A percentile compares a stretch with the other conserved stretches of the same genome.
Conservation (phyloP, 768 basidiomycete species). For the Gyrodon lividus region DNA sequence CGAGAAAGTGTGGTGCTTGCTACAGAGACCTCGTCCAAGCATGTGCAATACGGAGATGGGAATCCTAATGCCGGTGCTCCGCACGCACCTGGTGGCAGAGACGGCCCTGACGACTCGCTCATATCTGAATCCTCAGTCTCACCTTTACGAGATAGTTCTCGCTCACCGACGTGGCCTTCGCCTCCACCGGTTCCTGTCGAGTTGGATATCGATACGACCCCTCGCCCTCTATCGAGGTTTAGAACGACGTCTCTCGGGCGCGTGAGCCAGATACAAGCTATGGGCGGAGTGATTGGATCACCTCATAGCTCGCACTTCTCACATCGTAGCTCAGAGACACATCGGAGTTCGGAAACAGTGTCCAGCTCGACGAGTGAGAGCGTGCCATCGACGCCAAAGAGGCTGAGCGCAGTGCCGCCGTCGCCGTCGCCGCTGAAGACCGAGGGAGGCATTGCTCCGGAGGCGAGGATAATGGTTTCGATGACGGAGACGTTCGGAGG, state of each 20-base stretch:
- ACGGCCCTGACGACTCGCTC: conserved; percentile 15
- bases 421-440: neutral
- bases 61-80: conserved; percentile 3
- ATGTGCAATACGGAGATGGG: neutral
- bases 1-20: conserved; percentile 14
- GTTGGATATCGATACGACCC: conserved; percentile 21
- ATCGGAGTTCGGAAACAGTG: conserved; percentile 33
- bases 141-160: conserved; percentile 17
- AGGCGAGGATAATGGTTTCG: conserved; percentile 29
- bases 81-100: conserved; percentile 7
- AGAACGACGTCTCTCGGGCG: conserved; percentile 30
- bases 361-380: conserved; percentile 34
- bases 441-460: conserved; percentile 21
- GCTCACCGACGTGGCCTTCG: conserved; percentile 28
- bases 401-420: conserved; percentile 8
- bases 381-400: conserved; percentile 16
- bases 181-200: conserved; percentile 31
- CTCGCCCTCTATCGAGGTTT: conserved; percentile 28
- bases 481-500: conserved; percentile 41
- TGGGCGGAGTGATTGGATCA: conserved; percentile 33
- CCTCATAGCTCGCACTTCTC: conserved; percentile 49
- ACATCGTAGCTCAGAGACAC: conserved; percentile 34
- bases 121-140: conserved; percentile 16
- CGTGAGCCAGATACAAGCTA: conserved; percentile 22
- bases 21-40: conserved; percentile 6